A percentile compares a stretch with the other conserved stretches of the same genome.
phyloP scores from a whole-genome alignment of 2,329 filamentous ascomycete species.

The Ceratocystis eucalypticola region DNA sequence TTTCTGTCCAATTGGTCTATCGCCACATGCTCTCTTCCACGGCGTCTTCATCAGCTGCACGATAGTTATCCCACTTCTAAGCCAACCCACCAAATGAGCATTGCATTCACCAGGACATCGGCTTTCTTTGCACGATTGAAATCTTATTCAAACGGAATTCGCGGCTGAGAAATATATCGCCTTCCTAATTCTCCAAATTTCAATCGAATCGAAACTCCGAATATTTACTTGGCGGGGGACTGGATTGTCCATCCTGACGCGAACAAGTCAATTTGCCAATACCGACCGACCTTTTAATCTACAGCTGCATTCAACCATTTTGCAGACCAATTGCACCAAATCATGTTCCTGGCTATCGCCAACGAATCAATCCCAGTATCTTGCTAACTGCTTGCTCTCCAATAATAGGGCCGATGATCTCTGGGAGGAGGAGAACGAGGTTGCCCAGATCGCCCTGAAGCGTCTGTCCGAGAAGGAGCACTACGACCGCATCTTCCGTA shows the following conservation, averaged over 20 bases:
- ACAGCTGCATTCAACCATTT: neutral
- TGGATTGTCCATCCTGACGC: neutral
- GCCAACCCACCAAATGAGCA: neutral
- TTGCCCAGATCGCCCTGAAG: constrained; percentile 75
- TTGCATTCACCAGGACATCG: too few species aligned
- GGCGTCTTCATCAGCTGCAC: neutral
- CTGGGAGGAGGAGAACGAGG: constrained; percentile 81
- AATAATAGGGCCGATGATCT: constrained; percentile 72
- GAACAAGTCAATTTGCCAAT: neutral
- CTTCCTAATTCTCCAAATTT: too few species aligned
- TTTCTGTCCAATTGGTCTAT: constrained; percentile 1
- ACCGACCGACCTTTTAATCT: neutral
- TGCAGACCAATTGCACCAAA: neutral
- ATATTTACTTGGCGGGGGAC: too few species aligned
- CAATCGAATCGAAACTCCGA: too few species aligned
- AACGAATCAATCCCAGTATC: neutral
- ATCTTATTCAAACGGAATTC: too few species aligned
- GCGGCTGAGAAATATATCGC: too few species aligned
- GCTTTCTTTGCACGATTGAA: too few species aligned
- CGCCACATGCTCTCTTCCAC: neutral
- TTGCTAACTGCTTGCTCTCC: constrained; percentile 4
- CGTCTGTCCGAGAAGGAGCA: constrained; percentile 79
- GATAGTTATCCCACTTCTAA: neutral
- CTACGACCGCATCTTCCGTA: constrained; percentile 95
- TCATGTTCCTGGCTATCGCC: neutral